Base-by-base conservation (phyloP, 306 rosid genomes). In the Vigna trinervia region DNA sequence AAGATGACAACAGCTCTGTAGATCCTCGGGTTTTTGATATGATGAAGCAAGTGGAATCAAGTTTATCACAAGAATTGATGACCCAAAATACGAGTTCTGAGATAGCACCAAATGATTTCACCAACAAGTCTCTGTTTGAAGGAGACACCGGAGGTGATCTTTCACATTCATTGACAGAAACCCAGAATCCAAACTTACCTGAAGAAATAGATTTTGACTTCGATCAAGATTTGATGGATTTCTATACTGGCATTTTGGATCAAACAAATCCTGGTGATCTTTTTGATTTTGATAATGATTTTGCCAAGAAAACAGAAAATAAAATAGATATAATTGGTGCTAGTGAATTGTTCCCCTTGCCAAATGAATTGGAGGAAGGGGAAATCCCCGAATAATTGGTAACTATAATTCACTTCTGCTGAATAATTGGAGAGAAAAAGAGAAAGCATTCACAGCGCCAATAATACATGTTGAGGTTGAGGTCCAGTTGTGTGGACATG, bases 341-440 rank as follows among this genome's bases (percentile, higher is more conserved):
- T 0, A 73, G 72, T 77, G 86, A 60, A 10, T 30, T 30, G 47
- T 67, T 84, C 64, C 75, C 76, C 0, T 53, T 53, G 78, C 86
- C 83, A 10, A 86, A 82, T 46, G 96, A 88, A 39, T 70, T 90
- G 75, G 97, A 90, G 89, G 98, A 92, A 80, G 98, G 97, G 70
- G 96, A 95, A 87, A 92, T 92, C 78, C 56, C 23, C 52, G 90
- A 92, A 47, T 95, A 81, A 79, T 65, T 70, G 73, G 46, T 59
- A 54, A 81, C 38, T 57, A 48, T 62, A 20, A 50, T 62, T 51
- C 73, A 32, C 54, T 6, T 63, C 30, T 46, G 61, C 19, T 5
- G 62, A 78, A 71, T 54, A 66, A 67, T 26, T 43, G 47, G 68
- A 23, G 59, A 57, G 56, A 36, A 57, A 77, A 56, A 38, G 48